Evolutionary conservation across 768 basidiomycete species (phyloP).

Genomic region (Terana coerulea): DNA sequence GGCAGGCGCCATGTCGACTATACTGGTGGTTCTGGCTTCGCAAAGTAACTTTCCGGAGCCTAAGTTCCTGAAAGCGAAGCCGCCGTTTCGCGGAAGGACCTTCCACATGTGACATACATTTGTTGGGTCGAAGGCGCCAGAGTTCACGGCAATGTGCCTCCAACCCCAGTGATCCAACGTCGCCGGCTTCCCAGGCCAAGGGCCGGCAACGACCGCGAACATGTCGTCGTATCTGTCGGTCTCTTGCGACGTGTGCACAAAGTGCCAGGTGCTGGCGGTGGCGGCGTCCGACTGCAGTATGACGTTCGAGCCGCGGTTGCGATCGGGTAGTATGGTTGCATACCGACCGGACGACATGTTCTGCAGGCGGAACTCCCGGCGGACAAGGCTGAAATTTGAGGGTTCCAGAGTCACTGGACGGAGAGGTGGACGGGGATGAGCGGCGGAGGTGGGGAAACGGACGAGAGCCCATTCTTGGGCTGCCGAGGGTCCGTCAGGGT

Average conservation of each 20-base stretch:
- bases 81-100: not conserved
- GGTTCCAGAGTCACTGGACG: not conserved
- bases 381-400: not conserved
- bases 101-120: constrained; percentile 2
- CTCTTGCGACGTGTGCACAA: not conserved
- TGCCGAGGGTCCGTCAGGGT: no score
- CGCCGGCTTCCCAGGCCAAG: not conserved
- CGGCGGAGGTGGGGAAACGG: no score
- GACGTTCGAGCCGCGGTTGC: no score
- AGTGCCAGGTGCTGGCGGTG: not conserved
- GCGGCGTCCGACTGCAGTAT: not conserved
- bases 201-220: not conserved
- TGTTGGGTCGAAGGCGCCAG: not conserved
- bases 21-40: not conserved
- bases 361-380: not conserved
- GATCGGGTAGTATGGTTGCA: not conserved
- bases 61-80: not conserved
- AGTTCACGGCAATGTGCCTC: not conserved
- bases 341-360: not conserved
- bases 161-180: not conserved
- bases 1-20: not conserved
- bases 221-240: not conserved
- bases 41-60: not conserved
- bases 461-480: no score
- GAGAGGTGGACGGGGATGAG: not conserved